A percentile compares a stretch with the other conserved stretches of the same genome.
phyloP scores from a whole-genome alignment of 495 filamentous ascomycete species.

The Lindgomyces ingoldianus region DNA sequence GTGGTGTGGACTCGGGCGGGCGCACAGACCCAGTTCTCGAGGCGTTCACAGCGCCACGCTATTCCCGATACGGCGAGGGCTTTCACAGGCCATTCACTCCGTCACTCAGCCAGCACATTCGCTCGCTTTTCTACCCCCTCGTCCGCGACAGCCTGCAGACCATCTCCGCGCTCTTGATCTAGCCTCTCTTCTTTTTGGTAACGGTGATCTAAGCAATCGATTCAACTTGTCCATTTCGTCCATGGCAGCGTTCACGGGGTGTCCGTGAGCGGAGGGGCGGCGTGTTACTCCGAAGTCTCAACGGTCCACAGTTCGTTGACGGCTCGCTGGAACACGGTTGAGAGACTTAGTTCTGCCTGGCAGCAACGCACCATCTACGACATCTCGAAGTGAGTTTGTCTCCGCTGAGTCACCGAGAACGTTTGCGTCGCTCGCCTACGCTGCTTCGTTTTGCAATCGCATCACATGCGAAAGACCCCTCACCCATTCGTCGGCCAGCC shows the following conservation, averaged over 20 bases:
- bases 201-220: too few species aligned
- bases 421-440: too few species aligned
- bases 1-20: too few species aligned
- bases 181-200: too few species aligned
- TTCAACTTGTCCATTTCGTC: too few species aligned
- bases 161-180: too few species aligned
- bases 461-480: constrained; percentile 22
- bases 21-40: constrained; percentile 1
- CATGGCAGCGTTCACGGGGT: constrained; percentile 17
- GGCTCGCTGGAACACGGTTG: constrained; percentile 8
- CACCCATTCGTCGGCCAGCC: background rate
- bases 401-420: background rate
- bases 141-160: too few species aligned
- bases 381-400: background rate
- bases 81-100: background rate
- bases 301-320: constrained; percentile 6
- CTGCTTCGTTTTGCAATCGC: too few species aligned
- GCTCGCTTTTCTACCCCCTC: too few species aligned
- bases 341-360: background rate
- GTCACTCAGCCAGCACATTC: background rate
- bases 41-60: background rate
- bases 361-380: too few species aligned
- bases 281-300: background rate
- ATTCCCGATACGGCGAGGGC: background rate
- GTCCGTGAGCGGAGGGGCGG: constrained; percentile 20